Percentiles rank a stretch among this genome's conserved stretches.
Evolutionary conservation across 2,329 filamentous ascomycete species (phyloP).

Genomic region (Leptographium lundbergii): DNA sequence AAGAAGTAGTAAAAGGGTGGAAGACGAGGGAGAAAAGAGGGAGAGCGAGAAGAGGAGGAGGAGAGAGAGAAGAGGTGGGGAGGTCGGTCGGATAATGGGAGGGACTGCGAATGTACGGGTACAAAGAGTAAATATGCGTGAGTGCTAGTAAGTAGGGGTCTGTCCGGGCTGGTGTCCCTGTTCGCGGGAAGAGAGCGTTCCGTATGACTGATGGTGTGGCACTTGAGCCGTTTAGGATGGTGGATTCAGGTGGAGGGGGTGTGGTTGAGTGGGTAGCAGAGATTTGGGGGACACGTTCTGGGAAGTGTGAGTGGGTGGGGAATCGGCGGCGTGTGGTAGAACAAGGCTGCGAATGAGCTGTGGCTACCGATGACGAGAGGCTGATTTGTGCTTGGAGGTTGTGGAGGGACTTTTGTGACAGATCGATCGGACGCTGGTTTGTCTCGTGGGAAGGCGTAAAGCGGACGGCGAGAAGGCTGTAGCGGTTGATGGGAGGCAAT

Average conservation of each 20-base stretch:
- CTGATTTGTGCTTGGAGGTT: not conserved
- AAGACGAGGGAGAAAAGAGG: not conserved
- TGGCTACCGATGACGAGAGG: not conserved
- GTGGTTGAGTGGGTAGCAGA: not conserved
- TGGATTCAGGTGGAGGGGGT: not conserved
- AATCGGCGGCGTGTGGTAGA: not conserved
- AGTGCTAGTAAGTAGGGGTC: not conserved
- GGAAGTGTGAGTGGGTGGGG: not conserved
- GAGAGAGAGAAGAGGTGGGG: not conserved
- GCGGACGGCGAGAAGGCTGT: not conserved
- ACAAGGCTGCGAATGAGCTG: not conserved
- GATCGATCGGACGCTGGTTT: not conserved
- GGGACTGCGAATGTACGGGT: not conserved
- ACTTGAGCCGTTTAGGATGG: conserved; percentile 1
- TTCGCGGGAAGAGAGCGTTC: not conserved
- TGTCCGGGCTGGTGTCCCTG: not conserved
- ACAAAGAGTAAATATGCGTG: not conserved
- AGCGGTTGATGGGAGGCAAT: not conserved
- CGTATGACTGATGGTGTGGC: conserved; percentile 1
- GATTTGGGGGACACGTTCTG: not conserved
- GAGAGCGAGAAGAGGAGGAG: not conserved
- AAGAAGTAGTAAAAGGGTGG: not conserved
- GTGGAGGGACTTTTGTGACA: not conserved
- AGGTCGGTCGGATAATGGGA: not conserved
- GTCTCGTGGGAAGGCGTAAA: not conserved